Base-by-base conservation (phyloP, 495 filamentous ascomycete species). In the Aspergillus nidulans region DNA sequence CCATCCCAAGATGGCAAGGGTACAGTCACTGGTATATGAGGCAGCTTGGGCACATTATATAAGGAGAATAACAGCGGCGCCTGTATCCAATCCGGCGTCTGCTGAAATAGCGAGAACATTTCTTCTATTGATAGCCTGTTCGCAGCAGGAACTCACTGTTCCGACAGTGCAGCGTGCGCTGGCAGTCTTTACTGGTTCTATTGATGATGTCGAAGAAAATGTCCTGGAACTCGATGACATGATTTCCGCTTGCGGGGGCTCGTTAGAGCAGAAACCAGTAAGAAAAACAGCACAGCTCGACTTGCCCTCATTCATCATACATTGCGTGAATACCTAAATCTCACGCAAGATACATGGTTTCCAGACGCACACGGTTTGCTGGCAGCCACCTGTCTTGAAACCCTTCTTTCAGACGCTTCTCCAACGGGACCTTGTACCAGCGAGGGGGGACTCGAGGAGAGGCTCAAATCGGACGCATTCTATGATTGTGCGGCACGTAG, bases 161-260 rank as follows among this genome's bases (percentile, higher is more conserved):
- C 0, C 40, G 12, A 77, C 84, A 50, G 60, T 86, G 5, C 69
- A 69, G 20, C 65, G 77, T 60, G 80, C 79, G 0, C 61, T 84
- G 21, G 77, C 74, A 0, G 64, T 81, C 0, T 61, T 76, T 32
- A 1, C 52, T 0, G 63, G 49, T 2, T 48, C 62, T 0, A 30
- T 0, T 4, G 6, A 5, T 1, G 3, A 41, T 6, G 49, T 41
- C 12, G 21, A 51, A 9, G 49, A 39, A 1, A 51, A 51, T 18
- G 16, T 51, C 13, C 38, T 30, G 23, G 6, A 30, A 3, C 1
- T 19, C 5, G 24, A 28, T 4, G 43, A 46, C 24, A 58, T 71
- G n/a, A 30, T 63, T 3, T 61, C 62, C 30, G 60, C 67, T 18
- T 74, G 71, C 34, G 58, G 58, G 71, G 71, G 1, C 58, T 72